Evolutionary conservation across 805 yeast genomes (phyloP).

Genomic region (Ogataea minuta): DNA sequence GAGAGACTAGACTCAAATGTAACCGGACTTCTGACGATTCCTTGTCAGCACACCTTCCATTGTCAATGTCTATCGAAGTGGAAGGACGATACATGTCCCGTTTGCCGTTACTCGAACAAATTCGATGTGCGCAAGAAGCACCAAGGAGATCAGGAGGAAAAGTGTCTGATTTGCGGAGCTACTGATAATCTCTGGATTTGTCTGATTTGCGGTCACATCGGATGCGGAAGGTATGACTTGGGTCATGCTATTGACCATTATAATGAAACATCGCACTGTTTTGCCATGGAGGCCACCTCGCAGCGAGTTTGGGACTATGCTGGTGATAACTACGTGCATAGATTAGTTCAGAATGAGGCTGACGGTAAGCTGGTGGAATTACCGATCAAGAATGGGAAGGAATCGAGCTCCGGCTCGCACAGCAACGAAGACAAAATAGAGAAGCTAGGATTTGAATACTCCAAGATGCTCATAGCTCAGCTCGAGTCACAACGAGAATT

Average conservation of each 20-base stretch:
- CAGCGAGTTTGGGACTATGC: slow-evolving; percentile 96
- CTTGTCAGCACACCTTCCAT: slow-evolving; percentile 92
- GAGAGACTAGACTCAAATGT: slow-evolving; percentile 81
- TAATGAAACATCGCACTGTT: slow-evolving; percentile 75
- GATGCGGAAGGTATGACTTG: slow-evolving; percentile 83
- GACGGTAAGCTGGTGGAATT: slow-evolving; percentile 91
- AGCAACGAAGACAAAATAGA: slow-evolving; percentile 43
- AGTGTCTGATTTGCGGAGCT: slow-evolving; percentile 58
- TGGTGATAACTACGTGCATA: slow-evolving; percentile 85
- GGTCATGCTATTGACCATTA: slow-evolving; percentile 87
- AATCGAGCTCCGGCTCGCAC: slow-evolving; percentile 12
- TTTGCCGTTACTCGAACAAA: slow-evolving; percentile 72
- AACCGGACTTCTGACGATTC: slow-evolving; percentile 81
- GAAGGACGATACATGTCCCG: slow-evolving; percentile 90
- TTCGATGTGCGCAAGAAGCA: slow-evolving; percentile 19
- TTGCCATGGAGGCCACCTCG: slow-evolving; percentile 81
- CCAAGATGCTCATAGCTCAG: slow-evolving; percentile 74
- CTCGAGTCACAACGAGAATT: slow-evolving; percentile 83
- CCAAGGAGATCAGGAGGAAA: slow-evolving; percentile 32
- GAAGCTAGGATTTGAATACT: slow-evolving; percentile 72
- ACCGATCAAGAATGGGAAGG: slow-evolving; percentile 35
- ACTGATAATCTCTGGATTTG: slow-evolving; percentile 80
- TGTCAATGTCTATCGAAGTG: slow-evolving; percentile 85
- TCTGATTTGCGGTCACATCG: slow-evolving; percentile 85
- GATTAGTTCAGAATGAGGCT: slow-evolving; percentile 76